Evolutionary conservation across 805 yeast species (phyloP), one percentile per base, ranked within the genome.

Genomic region (Middelhovenomyces tepae): DNA sequence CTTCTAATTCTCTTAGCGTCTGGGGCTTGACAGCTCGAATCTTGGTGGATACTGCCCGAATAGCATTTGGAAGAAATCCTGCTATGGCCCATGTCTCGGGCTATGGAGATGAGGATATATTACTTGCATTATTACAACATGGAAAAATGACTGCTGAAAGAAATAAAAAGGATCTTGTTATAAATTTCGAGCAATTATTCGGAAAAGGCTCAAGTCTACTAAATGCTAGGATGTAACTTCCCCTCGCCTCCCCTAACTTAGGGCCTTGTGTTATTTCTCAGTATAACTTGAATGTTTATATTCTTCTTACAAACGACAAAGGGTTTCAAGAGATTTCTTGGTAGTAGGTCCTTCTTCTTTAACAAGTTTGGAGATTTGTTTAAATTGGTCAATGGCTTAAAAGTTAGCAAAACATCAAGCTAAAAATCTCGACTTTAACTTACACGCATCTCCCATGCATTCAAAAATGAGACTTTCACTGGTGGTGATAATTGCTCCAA

Each of bases 1-100:
- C 1, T 46, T 44, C 13, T 45, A 44, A 35, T n/a, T n/a, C n/a
- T n/a, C 42, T 49, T 33, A 44, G 45, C 5, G 59, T 62, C 5
- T 62, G 68, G 68, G 67, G 67, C 0, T 41, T 62, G 15, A 62
- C 67, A 2, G 67, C 67, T 3, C 50, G 60, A 22, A 56, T 63
- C 4, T 50, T 62, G 14, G 43, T 62, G 2, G 68, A 62, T 34
- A 42, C 50, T 7, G 67, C 67, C 3, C 44, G 59, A 7, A 28
- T 57, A 4, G 59, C 52, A 10, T 57, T 39, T 28, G 48, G 37
- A 6, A 21, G 31, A 7, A 54, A 51, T 34, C 65, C 66, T 2
- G 47, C n/a, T n/a, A n/a, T n/a, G n/a, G n/a, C n/a, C n/a, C n/a
- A n/a, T n/a, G n/a, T n/a, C n/a, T n/a, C n/a, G n/a, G 46, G 40